phyloP scores from a whole-genome alignment of 2,329 filamentous ascomycete genomes.

The Basipetospora chlamydospora region DNA sequence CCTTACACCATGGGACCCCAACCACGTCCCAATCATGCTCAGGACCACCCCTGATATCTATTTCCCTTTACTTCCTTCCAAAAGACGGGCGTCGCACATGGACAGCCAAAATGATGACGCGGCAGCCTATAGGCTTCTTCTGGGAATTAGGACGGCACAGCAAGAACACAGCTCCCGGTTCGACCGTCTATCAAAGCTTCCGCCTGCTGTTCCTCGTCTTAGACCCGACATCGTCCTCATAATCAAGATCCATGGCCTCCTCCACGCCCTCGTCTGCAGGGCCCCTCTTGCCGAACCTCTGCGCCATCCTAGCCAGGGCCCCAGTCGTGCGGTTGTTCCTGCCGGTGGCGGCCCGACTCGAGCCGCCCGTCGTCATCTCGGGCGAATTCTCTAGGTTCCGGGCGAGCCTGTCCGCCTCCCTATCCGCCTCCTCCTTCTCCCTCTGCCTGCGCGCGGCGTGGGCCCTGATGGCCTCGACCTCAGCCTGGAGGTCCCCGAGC shows the following conservation, averaged over 20 bases:
- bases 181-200: conserved; percentile 32
- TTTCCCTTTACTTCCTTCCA: no score
- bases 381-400: no score
- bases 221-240: conserved; percentile 29
- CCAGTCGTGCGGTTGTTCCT: not conserved
- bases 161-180: no score
- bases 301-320: not conserved
- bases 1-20: no score
- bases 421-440: conserved; percentile 32
- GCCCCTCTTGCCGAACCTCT: conserved; percentile 2
- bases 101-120: no score
- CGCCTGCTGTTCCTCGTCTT: conserved; percentile 37
- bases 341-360: conserved; percentile 4
- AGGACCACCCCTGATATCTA: no score
- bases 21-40: no score
- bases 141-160: no score
- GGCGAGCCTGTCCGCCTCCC: conserved; percentile 34
- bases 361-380: conserved; percentile 8
- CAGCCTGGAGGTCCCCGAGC: conserved; percentile 58
- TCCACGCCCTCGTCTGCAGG: conserved; percentile 21
- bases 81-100: no score
- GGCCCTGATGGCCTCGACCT: conserved; percentile 53
- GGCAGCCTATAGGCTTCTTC: no score
- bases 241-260: conserved; percentile 42
- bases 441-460: conserved; percentile 38